Evolutionary conservation across 176 grass and related monocot genomes (phyloP), one percentile per base, ranked within the genome.

Genomic region (Phoenix roebelenii): DNA sequence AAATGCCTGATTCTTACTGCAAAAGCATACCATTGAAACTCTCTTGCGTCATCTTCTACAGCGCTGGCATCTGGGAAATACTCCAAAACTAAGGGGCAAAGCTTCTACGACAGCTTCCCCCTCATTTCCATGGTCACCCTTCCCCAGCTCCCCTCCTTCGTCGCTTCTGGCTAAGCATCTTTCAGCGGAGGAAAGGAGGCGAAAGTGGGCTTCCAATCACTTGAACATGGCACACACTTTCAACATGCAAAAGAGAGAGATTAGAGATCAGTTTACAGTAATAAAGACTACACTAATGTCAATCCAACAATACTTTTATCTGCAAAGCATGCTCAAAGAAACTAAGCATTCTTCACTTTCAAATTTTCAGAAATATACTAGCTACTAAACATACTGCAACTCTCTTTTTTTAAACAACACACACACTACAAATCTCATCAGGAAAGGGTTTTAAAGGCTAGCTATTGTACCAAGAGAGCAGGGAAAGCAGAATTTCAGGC

Each of bases 171-270:
- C 20, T 20, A 20, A 20, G 20, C 20, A 20, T 0, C 0, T 20
- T 20, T 20, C 20, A 20, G 20, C 20, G 0, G 20, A 20, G 20
- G 20, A 20, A 20, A 20, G 20, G 20, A 20, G 84, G 84, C 26
- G 81, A 85, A 17, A 88, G 75, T 0, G 80, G 71, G 24, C 73
- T 66, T 14, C 93, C 93, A 6, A 74, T 70, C 63, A 89, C 84
- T 83, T 92, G 52, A 23, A 79, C 84, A 83, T 92, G 84, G 64
- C 81, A 76, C 26, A 91, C 35, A 39, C 93, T 98, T 72, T 24
- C 22, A 51, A 69, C 52, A 70, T 5, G 66, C 16, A 78, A 78
- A 67, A 60, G 20, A 16, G 1, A 44, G 65, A 22, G 15, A 52
- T 4, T 10, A 25, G 65, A 25, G 49, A 32, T 71, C 50, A 55